Conservation (phyloP, 495 filamentous ascomycete species). For the Massariosphaeria phaeospora region DNA sequence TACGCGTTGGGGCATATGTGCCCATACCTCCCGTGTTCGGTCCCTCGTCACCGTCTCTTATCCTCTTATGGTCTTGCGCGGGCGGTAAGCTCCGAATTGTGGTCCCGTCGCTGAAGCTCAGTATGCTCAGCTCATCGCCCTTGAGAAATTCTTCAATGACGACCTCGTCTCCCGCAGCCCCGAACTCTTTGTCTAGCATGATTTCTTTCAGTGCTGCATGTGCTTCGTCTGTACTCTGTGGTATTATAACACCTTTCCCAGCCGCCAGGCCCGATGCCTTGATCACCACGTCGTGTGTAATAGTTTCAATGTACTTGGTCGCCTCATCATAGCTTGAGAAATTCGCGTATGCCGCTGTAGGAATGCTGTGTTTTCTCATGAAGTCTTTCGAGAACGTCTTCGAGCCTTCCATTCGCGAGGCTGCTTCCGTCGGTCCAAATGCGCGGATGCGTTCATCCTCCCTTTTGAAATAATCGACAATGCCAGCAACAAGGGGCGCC, state of each 20-base stretch:
- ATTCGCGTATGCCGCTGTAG: conserved; percentile 84
- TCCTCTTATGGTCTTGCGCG: conserved; percentile 94
- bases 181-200: conserved; percentile 86
- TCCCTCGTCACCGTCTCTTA: conserved; percentile 84
- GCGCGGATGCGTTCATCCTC: conserved; percentile 59
- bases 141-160: conserved; percentile 94
- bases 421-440: conserved; percentile 82
- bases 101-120: conserved; percentile 87
- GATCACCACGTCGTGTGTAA: conserved; percentile 76
- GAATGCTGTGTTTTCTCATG: conserved; percentile 86
- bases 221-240: conserved; percentile 73
- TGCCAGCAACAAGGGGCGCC: conserved; percentile 86
- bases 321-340: conserved; percentile 79
- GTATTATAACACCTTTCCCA: conserved; percentile 90
- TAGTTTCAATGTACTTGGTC: conserved; percentile 64
- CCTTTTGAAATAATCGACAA: conserved; percentile 68
- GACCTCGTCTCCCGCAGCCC: conserved; percentile 80
- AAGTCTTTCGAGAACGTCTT: conserved; percentile 98
- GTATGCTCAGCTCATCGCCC: conserved; percentile 86
- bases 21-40: conserved; percentile 98
- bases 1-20: conserved; percentile 78
- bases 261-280: conserved; percentile 84
- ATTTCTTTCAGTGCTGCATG: conserved; percentile 76
- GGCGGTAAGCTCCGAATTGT: conserved; percentile 80
- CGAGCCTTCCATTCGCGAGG: conserved; percentile 88